Conservation (phyloP, 768 basidiomycete species). For the Mycena chlorophos region DNA sequence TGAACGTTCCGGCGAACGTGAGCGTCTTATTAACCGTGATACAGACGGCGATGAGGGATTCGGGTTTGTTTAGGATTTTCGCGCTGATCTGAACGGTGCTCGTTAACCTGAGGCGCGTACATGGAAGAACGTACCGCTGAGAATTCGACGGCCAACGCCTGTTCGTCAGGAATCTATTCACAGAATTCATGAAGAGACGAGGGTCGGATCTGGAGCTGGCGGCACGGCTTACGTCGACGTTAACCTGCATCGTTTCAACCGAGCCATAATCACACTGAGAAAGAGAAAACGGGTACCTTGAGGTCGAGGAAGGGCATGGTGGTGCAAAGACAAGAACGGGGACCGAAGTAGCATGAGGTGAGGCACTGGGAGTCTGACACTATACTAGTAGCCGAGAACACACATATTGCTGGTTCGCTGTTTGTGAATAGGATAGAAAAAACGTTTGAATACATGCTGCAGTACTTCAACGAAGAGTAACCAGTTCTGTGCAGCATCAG, state of each 20-base stretch:
- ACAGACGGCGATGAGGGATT: constrained; percentile 52
- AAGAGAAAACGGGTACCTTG: background rate
- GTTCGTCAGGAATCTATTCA: background rate
- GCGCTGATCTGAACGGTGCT: constrained; percentile 47
- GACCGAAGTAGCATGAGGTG: too few species aligned
- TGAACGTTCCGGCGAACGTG: constrained; percentile 61
- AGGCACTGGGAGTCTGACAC: too few species aligned
- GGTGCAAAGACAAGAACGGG: too few species aligned
- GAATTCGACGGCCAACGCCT: background rate
- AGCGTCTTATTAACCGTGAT: constrained; percentile 60
- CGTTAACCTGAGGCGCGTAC: background rate
- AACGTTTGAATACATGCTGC: background rate
- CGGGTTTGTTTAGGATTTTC: constrained; percentile 53
- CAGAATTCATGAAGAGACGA: background rate
- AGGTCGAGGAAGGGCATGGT: background rate
- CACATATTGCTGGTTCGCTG: background rate
- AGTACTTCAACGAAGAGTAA: background rate
- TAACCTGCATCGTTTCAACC: background rate
- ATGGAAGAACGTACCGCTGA: background rate
- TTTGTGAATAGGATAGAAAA: too few species aligned
- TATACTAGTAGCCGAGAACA: too few species aligned
- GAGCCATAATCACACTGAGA: background rate
- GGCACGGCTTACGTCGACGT: background rate
- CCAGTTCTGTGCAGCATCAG: background rate
- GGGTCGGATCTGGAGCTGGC: background rate